These are phyloP conservation scores for Pseudogymnoascus sp. DNA, from an alignment of 2,329 filamentous ascomycete species.

Conservation along the genomic window DNA sequence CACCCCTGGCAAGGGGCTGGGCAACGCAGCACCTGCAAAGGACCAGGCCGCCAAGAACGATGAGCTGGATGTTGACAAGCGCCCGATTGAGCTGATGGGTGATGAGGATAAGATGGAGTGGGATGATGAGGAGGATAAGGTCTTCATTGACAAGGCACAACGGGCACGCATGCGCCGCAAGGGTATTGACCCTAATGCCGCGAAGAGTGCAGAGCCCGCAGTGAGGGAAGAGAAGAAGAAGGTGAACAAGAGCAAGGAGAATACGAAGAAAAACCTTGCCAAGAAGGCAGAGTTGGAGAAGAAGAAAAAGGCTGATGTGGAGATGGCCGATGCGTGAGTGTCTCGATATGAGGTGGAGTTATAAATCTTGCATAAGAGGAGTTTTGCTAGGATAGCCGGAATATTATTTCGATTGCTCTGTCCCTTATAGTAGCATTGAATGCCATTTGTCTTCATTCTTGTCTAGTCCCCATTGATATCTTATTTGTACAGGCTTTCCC, in stretches of 20 bases:
- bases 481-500: not conserved
- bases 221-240: slow-evolving; percentile 18
- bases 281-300: slow-evolving; percentile 8
- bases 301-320: not conserved
- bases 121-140: slow-evolving; percentile 63
- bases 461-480: too few relatives aligned
- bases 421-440: too few relatives aligned
- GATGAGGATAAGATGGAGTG: slow-evolving; percentile 62
- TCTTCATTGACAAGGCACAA: slow-evolving; percentile 66
- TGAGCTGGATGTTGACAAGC: slow-evolving; percentile 54
- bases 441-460: too few relatives aligned
- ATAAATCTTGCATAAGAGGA: not conserved
- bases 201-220: slow-evolving; percentile 11
- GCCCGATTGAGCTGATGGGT: slow-evolving; percentile 45
- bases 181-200: slow-evolving; percentile 54
- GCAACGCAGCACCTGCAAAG: slow-evolving; percentile 22
- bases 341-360: slow-evolving; percentile 4
- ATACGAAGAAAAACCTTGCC: slow-evolving; percentile 9
- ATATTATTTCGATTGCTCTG: not conserved
- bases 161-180: slow-evolving; percentile 65
- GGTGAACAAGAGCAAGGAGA: slow-evolving; percentile 19
- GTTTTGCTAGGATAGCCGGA: slow-evolving; percentile 8
- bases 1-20: slow-evolving; percentile 45
- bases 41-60: slow-evolving; percentile 31
- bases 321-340: slow-evolving; percentile 5